Conservation (phyloP, 169 alveolate genomes). For the Eimeria maxima region DNA sequence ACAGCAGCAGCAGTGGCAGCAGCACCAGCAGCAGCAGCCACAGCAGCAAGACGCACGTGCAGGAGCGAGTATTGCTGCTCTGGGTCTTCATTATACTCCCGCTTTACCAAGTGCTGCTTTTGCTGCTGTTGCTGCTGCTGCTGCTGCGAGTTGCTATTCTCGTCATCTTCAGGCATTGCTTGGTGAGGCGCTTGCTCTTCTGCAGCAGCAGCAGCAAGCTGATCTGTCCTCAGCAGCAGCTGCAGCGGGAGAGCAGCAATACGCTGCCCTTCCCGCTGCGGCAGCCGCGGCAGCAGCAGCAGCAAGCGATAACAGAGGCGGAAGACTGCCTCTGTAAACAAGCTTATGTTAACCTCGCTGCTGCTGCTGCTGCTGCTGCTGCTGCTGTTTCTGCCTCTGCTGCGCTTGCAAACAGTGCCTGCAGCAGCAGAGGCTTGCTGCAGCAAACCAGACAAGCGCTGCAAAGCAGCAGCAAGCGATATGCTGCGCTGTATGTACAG, state of each 20-base stretch:
- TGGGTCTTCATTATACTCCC: not conserved
- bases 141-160: no score
- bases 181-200: no score
- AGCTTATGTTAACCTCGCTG: no score
- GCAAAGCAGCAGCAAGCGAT: conserved; percentile 31
- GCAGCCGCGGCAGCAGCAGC: conserved; percentile 12
- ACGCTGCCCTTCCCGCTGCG: conserved; percentile 33
- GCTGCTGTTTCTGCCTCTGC: no score
- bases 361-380: no score
- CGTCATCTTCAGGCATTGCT: no score
- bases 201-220: no score
- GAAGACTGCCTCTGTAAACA: not conserved
- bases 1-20: not conserved
- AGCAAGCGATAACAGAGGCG: not conserved
- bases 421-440: conserved; percentile 23
- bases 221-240: not conserved
- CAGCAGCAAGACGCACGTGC: conserved; percentile 2
- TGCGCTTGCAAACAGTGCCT: not conserved
- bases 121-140: no score
- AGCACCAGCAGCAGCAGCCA: not conserved
- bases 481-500: conserved; percentile 30
- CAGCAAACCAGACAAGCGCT: conserved; percentile 41
- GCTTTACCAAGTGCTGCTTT: not conserved
- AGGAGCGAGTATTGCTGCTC: not conserved
- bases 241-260: conserved; percentile 35